Evolutionary conservation across 768 basidiomycete species (phyloP).

Genomic region (Basidioascus undulatus): DNA sequence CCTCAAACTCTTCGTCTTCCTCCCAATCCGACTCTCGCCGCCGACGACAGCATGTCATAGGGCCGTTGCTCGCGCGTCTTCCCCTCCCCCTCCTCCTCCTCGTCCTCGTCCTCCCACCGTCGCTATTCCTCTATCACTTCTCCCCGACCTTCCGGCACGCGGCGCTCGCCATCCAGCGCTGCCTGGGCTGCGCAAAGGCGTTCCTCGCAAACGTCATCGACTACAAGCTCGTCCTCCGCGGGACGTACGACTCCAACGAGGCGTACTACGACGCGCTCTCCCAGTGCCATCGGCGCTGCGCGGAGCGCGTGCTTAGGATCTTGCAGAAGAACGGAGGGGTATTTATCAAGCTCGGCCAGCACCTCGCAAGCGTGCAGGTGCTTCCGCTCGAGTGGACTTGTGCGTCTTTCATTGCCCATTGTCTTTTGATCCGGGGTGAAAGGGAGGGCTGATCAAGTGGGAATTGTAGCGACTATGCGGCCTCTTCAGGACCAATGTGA

Average conservation of each 20-base stretch:
- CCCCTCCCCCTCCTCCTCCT: neutral
- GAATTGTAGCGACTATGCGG: slow-evolving; percentile 20
- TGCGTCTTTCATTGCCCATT: slow-evolving; percentile 10
- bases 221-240: slow-evolving; percentile 14
- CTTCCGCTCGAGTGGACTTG: slow-evolving; percentile 40
- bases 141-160: slow-evolving; percentile 51
- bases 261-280: slow-evolving; percentile 31
- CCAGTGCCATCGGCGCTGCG: slow-evolving; percentile 63
- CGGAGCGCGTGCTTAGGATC: slow-evolving; percentile 50
- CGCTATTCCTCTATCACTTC: slow-evolving; percentile 28
- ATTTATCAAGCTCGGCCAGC: slow-evolving; percentile 58
- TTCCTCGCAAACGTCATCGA: slow-evolving; percentile 17
- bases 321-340: slow-evolving; percentile 60
- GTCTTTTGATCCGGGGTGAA: neutral
- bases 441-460: neutral
- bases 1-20: no score
- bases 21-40: no score
- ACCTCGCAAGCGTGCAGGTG: slow-evolving; percentile 38
- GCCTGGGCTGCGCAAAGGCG: slow-evolving; percentile 49
- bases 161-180: slow-evolving; percentile 46
- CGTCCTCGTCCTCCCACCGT: neutral
- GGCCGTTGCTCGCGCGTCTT: no score
- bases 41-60: no score
- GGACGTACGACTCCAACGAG: slow-evolving; percentile 11
- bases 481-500: slow-evolving; percentile 72